Evolutionary conservation across 495 filamentous ascomycete genomes (phyloP).

Genomic region (Xylaria bambusicola): DNA sequence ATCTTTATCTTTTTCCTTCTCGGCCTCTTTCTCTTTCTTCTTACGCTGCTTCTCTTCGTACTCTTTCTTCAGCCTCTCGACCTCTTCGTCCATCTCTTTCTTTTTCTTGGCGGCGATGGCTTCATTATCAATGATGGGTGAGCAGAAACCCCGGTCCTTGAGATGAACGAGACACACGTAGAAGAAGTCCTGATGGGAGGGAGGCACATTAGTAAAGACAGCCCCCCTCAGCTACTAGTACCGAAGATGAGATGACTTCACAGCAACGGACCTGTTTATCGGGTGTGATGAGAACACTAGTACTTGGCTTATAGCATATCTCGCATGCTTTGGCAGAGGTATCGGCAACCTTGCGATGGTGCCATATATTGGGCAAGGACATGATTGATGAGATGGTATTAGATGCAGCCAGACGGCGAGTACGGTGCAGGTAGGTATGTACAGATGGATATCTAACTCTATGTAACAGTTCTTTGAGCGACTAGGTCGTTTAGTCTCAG

Average conservation of each 20-base stretch:
- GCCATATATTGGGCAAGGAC: slow-evolving; percentile 77
- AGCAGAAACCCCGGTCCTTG: slow-evolving; percentile 79
- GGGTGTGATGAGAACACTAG: slow-evolving; percentile 83
- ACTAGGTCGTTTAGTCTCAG: no score
- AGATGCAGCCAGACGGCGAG: not conserved
- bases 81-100: slow-evolving; percentile 71
- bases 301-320: slow-evolving; percentile 87
- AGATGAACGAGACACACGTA: slow-evolving; percentile 85
- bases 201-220: slow-evolving; percentile 24
- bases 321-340: slow-evolving; percentile 78
- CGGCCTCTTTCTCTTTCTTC: slow-evolving; percentile 59
- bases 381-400: slow-evolving; percentile 32
- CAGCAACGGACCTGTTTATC: slow-evolving; percentile 74
- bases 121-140: slow-evolving; percentile 75
- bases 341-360: slow-evolving; percentile 86
- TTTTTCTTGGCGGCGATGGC: slow-evolving; percentile 70
- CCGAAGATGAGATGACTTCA: not conserved
- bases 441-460: not conserved
- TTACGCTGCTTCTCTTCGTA: slow-evolving; percentile 72
- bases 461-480: not conserved
- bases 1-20: slow-evolving; percentile 50
- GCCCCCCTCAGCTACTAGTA: not conserved
- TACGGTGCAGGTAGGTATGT: no score
- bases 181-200: slow-evolving; percentile 76
- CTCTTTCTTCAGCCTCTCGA: slow-evolving; percentile 72